phyloP scores from a whole-genome alignment of 352 stramenopile species.

The Pythium guiyangense region DNA sequence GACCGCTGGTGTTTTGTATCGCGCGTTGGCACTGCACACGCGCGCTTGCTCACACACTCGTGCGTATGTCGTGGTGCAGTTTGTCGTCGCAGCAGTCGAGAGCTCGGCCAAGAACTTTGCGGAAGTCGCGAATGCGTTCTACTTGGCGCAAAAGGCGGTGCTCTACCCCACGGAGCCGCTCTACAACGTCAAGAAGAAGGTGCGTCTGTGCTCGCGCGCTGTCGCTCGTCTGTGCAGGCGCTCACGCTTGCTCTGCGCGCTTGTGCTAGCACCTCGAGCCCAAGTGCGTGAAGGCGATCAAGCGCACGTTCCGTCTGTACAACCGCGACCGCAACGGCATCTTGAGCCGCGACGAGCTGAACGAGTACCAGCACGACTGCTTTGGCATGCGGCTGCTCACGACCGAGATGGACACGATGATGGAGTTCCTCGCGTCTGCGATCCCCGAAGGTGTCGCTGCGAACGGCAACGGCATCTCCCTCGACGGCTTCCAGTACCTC shows the following conservation, averaged over 20 bases:
- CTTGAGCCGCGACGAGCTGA: constrained; percentile 82
- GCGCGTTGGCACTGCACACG: background rate
- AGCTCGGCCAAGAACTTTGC: constrained; percentile 88
- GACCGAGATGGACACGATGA: constrained; percentile 83
- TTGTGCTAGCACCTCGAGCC: constrained; percentile 59
- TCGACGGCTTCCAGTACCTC: constrained; percentile 81
- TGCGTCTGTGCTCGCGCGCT: constrained; percentile 15
- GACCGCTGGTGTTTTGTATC: background rate
- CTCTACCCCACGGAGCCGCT: constrained; percentile 85
- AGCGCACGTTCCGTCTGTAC: constrained; percentile 84
- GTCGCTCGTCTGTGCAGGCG: background rate
- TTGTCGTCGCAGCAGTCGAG: constrained; percentile 77
- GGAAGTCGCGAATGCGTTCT: constrained; percentile 85
- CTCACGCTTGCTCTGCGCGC: constrained; percentile 1
- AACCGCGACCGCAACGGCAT: constrained; percentile 78
- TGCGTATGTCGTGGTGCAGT: constrained; percentile 26
- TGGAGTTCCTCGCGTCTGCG: constrained; percentile 70
- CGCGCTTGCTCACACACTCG: background rate
- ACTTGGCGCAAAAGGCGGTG: constrained; percentile 87
- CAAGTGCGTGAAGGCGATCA: constrained; percentile 82
- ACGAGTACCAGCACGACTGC: constrained; percentile 87
- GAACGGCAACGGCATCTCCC: constrained; percentile 56
- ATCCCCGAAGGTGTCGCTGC: constrained; percentile 62
- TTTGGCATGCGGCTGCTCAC: constrained; percentile 79
- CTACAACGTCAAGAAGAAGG: constrained; percentile 82